Evolutionary conservation across 352 stramenopile species (phyloP).

Genomic region (Peronospora tabacina): DNA sequence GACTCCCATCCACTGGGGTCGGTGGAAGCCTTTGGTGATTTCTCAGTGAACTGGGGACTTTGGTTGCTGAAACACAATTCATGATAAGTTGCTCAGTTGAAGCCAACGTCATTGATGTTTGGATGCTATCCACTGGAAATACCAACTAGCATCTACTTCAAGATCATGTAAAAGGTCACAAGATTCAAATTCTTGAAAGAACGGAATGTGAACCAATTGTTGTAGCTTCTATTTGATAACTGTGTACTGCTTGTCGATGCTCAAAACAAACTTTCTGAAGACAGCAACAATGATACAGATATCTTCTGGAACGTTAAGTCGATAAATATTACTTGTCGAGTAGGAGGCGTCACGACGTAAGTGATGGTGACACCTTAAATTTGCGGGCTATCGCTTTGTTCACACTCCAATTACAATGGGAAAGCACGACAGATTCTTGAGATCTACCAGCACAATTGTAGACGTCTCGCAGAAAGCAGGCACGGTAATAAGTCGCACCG

Average conservation of each 20-base stretch:
- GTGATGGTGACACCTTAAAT: background rate
- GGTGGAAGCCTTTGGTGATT: slow-evolving; percentile 58
- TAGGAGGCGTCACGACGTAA: too few species aligned
- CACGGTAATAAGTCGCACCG: slow-evolving; percentile 82
- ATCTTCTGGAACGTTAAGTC: too few species aligned
- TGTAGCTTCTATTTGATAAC: too few species aligned
- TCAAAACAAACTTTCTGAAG: too few species aligned
- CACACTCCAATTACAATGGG: slow-evolving; percentile 42
- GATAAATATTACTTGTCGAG: too few species aligned
- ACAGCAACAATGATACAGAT: too few species aligned
- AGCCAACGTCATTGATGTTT: background rate
- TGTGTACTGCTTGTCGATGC: too few species aligned
- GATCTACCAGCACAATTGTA: slow-evolving; percentile 88
- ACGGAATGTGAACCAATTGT: too few species aligned
- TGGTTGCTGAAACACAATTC: slow-evolving; percentile 63
- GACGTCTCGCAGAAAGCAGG: slow-evolving; percentile 86
- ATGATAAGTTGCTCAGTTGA: slow-evolving; percentile 7
- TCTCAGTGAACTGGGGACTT: slow-evolving; percentile 66
- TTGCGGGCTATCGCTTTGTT: slow-evolving; percentile 3
- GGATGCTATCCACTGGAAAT: too few species aligned
- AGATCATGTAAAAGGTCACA: too few species aligned
- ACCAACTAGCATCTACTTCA: too few species aligned
- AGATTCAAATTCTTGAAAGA: too few species aligned
- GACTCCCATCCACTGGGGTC: slow-evolving; percentile 66
- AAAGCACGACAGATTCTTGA: slow-evolving; percentile 72